Evolutionary conservation across 2,329 filamentous ascomycete species (phyloP).

Genomic region (Polychaeton citri): DNA sequence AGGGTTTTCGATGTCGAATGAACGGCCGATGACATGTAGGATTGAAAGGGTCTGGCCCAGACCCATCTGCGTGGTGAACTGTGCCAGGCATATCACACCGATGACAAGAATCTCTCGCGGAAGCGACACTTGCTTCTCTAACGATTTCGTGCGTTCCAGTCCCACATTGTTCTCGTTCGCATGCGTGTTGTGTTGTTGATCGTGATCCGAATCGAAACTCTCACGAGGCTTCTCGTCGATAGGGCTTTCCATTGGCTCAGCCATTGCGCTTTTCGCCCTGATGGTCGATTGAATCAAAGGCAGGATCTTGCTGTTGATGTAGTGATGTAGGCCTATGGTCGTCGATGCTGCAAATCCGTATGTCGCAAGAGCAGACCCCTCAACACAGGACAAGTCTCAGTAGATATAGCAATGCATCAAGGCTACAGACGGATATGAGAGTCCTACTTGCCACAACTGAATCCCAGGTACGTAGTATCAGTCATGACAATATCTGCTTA

Average conservation of each 20-base stretch:
- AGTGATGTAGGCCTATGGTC: too few species aligned
- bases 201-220: background rate
- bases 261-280: too few species aligned
- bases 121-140: background rate
- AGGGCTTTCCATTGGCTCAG: background rate
- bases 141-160: background rate
- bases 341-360: too few species aligned
- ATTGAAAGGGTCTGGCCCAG: constrained; percentile 15
- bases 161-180: background rate
- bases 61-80: constrained; percentile 17
- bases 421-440: too few species aligned
- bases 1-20: background rate
- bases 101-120: constrained; percentile 15
- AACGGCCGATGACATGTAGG: constrained; percentile 5
- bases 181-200: background rate
- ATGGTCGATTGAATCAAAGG: too few species aligned
- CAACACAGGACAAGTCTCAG: too few species aligned
- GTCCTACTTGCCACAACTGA: too few species aligned
- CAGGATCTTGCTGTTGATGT: too few species aligned
- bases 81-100: constrained; percentile 15
- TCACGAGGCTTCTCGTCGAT: background rate
- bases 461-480: too few species aligned
- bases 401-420: too few species aligned
- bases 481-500: too few species aligned
- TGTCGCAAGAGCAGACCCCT: too few species aligned